Evolutionary conservation across 257 asterid genomes (phyloP).

Genomic region (Plantago ovata): DNA sequence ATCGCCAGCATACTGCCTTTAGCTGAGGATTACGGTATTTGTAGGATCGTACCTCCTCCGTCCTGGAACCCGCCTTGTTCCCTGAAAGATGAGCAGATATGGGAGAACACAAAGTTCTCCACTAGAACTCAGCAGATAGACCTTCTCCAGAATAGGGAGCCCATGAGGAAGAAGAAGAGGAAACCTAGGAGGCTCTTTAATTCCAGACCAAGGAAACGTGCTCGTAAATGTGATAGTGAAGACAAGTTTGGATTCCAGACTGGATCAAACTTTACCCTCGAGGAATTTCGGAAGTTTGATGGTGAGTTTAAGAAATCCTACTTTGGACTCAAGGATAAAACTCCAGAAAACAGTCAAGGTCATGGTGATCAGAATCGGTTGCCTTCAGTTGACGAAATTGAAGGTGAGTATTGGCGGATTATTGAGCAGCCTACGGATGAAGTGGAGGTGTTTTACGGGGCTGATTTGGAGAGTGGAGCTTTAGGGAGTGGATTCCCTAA

Average conservation of each 20-base stretch:
- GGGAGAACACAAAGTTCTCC: conserved; percentile 58
- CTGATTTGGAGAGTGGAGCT: conserved; percentile 84
- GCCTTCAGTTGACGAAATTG: conserved; percentile 63
- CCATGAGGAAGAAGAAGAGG: conserved; percentile 66
- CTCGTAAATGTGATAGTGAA: conserved; percentile 34
- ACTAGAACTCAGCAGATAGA: conserved; percentile 71
- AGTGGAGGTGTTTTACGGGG: conserved; percentile 88
- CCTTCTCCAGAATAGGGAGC: conserved; percentile 78
- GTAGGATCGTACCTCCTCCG: conserved; percentile 72
- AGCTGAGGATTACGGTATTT: conserved; percentile 74
- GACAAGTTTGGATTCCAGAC: conserved; percentile 77
- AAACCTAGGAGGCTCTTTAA: conserved; percentile 46
- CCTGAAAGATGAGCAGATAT: conserved; percentile 50
- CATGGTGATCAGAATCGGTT: too few relatives aligned
- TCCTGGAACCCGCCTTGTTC: conserved; percentile 74
- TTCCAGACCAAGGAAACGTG: conserved; percentile 47
- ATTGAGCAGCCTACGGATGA: conserved; percentile 77
- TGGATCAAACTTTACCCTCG: conserved; percentile 68
- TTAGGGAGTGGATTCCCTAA: conserved; percentile 91
- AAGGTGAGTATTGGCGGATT: conserved; percentile 89
- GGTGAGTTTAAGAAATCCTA: conserved; percentile 52
- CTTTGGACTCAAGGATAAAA: conserved; percentile 34
- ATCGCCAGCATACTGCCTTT: conserved; percentile 58
- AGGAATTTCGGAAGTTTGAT: conserved; percentile 48
- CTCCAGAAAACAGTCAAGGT: conserved; percentile 17